These are phyloP conservation scores for Tylopilus intermedius DNA, from an alignment of 768 basidiomycete genomes.

Conservation along the genomic window DNA sequence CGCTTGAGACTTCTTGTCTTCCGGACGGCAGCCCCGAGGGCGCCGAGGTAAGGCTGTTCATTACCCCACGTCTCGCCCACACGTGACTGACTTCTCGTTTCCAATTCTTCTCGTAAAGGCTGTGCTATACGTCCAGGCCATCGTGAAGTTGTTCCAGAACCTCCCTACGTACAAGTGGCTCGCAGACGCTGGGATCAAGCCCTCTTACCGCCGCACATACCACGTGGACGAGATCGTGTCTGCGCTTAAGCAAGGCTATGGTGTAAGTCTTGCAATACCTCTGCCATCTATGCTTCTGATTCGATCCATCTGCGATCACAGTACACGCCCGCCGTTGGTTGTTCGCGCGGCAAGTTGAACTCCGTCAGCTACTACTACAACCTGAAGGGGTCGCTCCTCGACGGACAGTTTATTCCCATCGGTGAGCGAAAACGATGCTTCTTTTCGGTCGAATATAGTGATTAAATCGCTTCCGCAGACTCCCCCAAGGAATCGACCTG, in stretches of 20 bases:
- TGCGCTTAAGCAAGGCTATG: slow-evolving; percentile 52
- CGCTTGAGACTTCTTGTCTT: slow-evolving; percentile 53
- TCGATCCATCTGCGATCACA: slow-evolving; percentile 12
- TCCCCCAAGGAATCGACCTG: slow-evolving; percentile 52
- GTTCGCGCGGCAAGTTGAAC: slow-evolving; percentile 35
- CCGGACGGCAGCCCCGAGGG: slow-evolving; percentile 53
- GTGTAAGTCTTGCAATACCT: slow-evolving; percentile 16
- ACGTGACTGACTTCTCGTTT: background rate
- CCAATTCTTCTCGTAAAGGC: slow-evolving; percentile 36
- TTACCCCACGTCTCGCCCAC: background rate
- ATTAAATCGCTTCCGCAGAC: slow-evolving; percentile 33
- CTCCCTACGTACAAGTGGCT: slow-evolving; percentile 78
- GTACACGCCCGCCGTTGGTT: slow-evolving; percentile 49
- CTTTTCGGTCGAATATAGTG: background rate
- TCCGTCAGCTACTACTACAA: slow-evolving; percentile 60
- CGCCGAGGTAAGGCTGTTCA: slow-evolving; percentile 43
- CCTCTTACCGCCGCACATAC: slow-evolving; percentile 48
- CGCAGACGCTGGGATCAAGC: slow-evolving; percentile 67
- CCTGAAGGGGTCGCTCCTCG: slow-evolving; percentile 57
- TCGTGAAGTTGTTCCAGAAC: slow-evolving; percentile 56
- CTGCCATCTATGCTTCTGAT: background rate
- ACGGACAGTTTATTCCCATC: slow-evolving; percentile 59
- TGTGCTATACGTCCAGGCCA: slow-evolving; percentile 56
- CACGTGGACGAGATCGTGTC: slow-evolving; percentile 49
- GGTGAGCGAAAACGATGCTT: slow-evolving; percentile 31